phyloP scores from a whole-genome alignment of 306 rosid species.

The Cicer pinnatifidum region DNA sequence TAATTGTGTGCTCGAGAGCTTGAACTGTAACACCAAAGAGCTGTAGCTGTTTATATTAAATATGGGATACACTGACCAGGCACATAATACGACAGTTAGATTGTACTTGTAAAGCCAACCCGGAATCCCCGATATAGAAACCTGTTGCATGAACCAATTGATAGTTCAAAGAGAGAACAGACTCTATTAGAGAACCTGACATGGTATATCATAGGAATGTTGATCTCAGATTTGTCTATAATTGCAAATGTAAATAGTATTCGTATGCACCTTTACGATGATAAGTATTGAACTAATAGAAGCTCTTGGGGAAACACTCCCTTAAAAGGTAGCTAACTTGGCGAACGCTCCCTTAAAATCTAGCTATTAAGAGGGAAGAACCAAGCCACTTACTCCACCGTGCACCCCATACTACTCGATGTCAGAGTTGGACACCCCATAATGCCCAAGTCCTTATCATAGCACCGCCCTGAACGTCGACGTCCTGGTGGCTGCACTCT shows the following conservation, averaged over 20 bases:
- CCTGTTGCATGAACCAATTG: background rate
- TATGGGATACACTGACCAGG: background rate
- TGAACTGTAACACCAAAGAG: slow-evolving; percentile 8
- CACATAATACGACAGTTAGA: background rate
- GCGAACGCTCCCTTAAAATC: background rate
- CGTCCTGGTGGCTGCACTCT: background rate
- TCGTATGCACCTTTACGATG: slow-evolving; percentile 14
- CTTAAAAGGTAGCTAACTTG: slow-evolving; percentile 6
- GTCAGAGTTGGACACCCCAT: background rate
- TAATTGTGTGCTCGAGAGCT: slow-evolving; percentile 5
- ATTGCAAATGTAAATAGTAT: slow-evolving; percentile 36
- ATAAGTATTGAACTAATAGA: background rate
- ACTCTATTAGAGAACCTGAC: slow-evolving; percentile 27
- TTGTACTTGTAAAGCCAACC: slow-evolving; percentile 18
- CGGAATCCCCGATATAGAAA: slow-evolving; percentile 11
- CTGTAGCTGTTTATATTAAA: slow-evolving; percentile 8
- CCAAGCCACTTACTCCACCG: background rate
- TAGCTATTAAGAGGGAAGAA: background rate
- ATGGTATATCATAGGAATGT: slow-evolving; percentile 7
- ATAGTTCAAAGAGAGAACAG: slow-evolving; percentile 1
- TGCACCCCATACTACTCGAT: background rate
- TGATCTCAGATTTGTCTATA: slow-evolving; percentile 17
- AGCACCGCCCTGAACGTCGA: background rate
- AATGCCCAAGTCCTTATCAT: background rate
- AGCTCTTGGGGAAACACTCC: background rate